Conservation (phyloP, 2,329 filamentous ascomycete species). For the Trichoderma asperellum region DNA sequence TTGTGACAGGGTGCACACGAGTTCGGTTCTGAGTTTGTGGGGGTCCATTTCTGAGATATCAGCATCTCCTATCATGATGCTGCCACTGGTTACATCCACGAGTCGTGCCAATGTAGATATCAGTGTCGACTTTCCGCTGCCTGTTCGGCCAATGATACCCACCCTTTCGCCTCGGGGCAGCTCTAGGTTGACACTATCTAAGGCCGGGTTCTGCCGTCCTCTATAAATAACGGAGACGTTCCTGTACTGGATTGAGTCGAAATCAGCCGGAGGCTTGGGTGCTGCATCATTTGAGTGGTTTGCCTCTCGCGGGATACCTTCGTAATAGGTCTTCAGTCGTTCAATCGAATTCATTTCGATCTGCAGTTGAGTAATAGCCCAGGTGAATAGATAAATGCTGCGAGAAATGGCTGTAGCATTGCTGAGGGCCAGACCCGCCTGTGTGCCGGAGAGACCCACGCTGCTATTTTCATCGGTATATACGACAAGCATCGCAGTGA, state of each 20-base stretch:
- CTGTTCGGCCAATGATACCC: constrained; percentile 2
- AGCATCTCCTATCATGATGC: background rate
- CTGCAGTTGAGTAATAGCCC: background rate
- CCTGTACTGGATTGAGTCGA: no score
- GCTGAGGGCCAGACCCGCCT: background rate
- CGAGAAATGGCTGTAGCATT: constrained; percentile 2
- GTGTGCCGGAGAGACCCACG: constrained; percentile 1
- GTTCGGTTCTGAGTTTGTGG: no score
- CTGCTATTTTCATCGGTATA: background rate
- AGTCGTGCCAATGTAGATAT: constrained; percentile 4
- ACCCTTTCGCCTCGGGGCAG: background rate
- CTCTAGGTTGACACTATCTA: background rate
- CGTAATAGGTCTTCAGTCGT: background rate
- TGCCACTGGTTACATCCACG: background rate
- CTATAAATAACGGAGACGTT: no score
- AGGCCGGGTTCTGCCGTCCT: background rate
- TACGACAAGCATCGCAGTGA: constrained; percentile 1
- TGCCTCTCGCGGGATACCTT: background rate
- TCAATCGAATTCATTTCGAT: constrained; percentile 4
- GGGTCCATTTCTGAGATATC: no score
- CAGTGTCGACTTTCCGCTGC: constrained; percentile 4
- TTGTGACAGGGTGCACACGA: no score
- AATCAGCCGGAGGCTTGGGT: no score
- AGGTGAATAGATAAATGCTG: constrained; percentile 1
- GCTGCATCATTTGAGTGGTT: no score